Evolutionary conservation across 495 filamentous ascomycete genomes (phyloP), one percentile per base, ranked within the genome.

Genomic region (Polyplosphaeria fusca): DNA sequence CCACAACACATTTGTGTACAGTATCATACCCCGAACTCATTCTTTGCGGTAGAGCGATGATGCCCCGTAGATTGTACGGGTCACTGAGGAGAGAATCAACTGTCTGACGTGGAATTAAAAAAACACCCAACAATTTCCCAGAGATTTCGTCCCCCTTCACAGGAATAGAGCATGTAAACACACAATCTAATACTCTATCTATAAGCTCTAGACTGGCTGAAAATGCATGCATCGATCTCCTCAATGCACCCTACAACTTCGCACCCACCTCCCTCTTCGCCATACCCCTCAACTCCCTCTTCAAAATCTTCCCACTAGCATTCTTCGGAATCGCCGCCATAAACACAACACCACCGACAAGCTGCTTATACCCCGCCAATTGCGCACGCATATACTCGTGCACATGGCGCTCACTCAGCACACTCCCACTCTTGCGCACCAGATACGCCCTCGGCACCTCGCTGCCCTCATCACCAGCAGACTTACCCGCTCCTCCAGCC

Each of bases 301-400:
- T 54, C 42, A 60, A 55, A 24, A 64, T 55, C 55, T 64, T 64
- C 19, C 55, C 55, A 52, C 41, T 55, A 5, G 61, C 49, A 18
- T 37, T 64, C 43, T 64, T 64, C 44, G 61, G 61, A 7, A 64
- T 47, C 19, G 20, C 28, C 5, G 60, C 51, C 42, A 49, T 44
- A 55, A 50, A 64, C 49, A 23, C 28, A 3, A 64, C 51, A n/a
- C 50, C 61, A 3, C 61, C 55, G 19, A 47, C 57, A n/a, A 63
- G 24, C 30, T 47, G 23, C 38, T 63, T 18, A 24, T 58, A 63
- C 30, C 45, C 43, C 5, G 60, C 60, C 54, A 58, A 30, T 38
- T 27, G 47, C 18, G 19, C 32, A 5, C 42, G 44, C 28, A 60
- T 35, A 48, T 46, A 48, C 9, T 23, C 23, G 11, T 35, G 27